Conservation (phyloP, 305 asterid species). For the Plantago coronopus region DNA sequence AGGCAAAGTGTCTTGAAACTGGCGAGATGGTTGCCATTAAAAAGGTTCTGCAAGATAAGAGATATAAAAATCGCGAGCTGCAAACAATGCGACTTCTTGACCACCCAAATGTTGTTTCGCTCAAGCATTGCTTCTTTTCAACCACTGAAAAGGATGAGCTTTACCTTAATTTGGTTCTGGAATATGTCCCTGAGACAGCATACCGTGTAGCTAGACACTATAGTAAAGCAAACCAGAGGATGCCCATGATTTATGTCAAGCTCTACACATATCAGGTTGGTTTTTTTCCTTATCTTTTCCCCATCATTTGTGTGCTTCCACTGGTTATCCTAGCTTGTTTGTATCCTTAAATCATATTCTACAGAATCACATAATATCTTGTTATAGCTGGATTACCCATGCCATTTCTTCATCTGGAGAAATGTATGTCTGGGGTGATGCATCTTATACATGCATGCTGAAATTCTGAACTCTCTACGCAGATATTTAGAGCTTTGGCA, state of each 20-base stretch:
- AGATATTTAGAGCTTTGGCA: slow-evolving; percentile 86
- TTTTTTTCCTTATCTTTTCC: not conserved
- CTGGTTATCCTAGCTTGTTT: too few relatives aligned
- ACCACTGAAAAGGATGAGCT: slow-evolving; percentile 80
- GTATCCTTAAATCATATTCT: too few relatives aligned
- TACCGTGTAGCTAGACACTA: slow-evolving; percentile 75
- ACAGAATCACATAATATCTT: too few relatives aligned
- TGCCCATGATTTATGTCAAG: slow-evolving; percentile 85
- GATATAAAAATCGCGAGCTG: slow-evolving; percentile 79
- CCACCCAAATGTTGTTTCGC: slow-evolving; percentile 77
- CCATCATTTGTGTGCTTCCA: not conserved
- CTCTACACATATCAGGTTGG: slow-evolving; percentile 77
- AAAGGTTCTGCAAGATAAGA: slow-evolving; percentile 77
- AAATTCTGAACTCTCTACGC: slow-evolving; percentile 18
- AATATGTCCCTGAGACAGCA: slow-evolving; percentile 73
- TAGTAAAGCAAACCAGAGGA: slow-evolving; percentile 71
- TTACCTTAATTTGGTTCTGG: slow-evolving; percentile 75
- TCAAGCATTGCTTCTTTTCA: slow-evolving; percentile 81
- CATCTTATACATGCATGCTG: not conserved
- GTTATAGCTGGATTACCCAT: too few relatives aligned
- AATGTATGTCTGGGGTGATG: too few relatives aligned
- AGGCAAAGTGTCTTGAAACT: slow-evolving; percentile 82
- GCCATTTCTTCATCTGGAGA: too few relatives aligned
- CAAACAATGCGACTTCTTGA: slow-evolving; percentile 85
- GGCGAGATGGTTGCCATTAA: slow-evolving; percentile 78